Conservation (phyloP, 495 filamentous ascomycete species). For the Penicillium robsamsonii region DNA sequence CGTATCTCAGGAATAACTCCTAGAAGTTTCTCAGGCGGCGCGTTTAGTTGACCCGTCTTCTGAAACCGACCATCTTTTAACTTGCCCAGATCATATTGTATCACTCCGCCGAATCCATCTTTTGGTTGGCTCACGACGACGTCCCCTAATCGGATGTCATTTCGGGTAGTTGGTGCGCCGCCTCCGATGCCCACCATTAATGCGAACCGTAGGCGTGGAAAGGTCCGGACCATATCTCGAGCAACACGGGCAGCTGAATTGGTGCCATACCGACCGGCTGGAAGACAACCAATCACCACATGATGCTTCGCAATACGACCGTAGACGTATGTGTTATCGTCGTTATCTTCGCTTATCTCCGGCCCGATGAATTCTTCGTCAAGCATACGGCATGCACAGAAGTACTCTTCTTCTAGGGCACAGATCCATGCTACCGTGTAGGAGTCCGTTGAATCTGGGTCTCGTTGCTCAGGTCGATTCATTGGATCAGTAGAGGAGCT, state of each 20-base stretch:
- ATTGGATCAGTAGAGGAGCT: neutral
- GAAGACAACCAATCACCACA: conserved; percentile 42
- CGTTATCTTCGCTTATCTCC: conserved; percentile 16
- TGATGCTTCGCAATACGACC: conserved; percentile 44
- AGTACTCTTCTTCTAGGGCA: conserved; percentile 34
- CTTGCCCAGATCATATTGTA: no score
- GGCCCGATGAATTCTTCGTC: conserved; percentile 27
- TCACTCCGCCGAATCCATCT: no score
- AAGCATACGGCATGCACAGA: conserved; percentile 36
- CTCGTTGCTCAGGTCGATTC: neutral
- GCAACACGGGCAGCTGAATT: conserved; percentile 38
- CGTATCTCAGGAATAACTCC: no score
- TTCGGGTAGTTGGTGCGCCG: no score
- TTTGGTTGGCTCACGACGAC: no score
- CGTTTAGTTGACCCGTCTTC: no score
- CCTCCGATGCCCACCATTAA: no score
- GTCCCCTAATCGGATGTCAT: no score
- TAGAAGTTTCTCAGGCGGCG: no score
- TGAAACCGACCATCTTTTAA: no score
- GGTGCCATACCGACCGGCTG: conserved; percentile 39
- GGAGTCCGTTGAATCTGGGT: conserved; percentile 26
- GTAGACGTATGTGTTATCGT: conserved; percentile 34
- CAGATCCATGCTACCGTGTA: conserved; percentile 51
- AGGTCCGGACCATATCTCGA: conserved; percentile 33
- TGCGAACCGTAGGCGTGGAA: no score